A percentile compares a stretch with the other conserved stretches of the same genome.
Conservation (phyloP, 1,139 yeast genomes). For the Pneumocystis oryctolagi region DNA sequence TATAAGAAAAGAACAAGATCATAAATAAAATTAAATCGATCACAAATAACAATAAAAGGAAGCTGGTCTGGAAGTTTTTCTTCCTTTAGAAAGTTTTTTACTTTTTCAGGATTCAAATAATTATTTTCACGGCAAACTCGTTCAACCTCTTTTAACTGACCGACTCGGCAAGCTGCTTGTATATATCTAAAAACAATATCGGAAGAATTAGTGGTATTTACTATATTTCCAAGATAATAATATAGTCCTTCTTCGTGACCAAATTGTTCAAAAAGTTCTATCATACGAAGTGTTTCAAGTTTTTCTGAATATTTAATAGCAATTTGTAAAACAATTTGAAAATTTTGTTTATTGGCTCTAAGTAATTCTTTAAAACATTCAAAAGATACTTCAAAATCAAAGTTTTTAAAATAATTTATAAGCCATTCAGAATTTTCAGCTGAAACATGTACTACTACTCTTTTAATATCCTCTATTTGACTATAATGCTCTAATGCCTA, state of each 20-base stretch:
- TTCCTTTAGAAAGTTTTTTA: slow-evolving; percentile 90
- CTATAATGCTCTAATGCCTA: slow-evolving; percentile 84
- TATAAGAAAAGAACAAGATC: slow-evolving; percentile 84
- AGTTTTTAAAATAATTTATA: slow-evolving; percentile 79
- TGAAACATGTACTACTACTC: slow-evolving; percentile 80
- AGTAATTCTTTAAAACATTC: slow-evolving; percentile 79
- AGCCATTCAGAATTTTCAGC: slow-evolving; percentile 88
- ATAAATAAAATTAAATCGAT: slow-evolving; percentile 79
- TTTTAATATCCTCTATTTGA: slow-evolving; percentile 84
- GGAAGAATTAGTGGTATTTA: slow-evolving; percentile 82
- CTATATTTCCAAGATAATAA: slow-evolving; percentile 84
- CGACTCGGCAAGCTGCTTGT: slow-evolving; percentile 81
- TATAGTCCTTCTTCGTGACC: slow-evolving; percentile 86
- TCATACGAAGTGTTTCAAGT: slow-evolving; percentile 71
- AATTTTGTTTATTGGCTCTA: slow-evolving; percentile 66
- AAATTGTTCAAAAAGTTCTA: slow-evolving; percentile 84
- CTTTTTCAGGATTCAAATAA: slow-evolving; percentile 92
- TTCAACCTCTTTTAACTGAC: slow-evolving; percentile 87
- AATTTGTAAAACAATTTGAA: slow-evolving; percentile 89
- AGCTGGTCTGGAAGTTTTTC: slow-evolving; percentile 87
- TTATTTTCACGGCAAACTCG: slow-evolving; percentile 88
- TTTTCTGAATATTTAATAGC: slow-evolving; percentile 93
- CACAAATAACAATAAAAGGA: slow-evolving; percentile 92
- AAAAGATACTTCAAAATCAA: slow-evolving; percentile 85
- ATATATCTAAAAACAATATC: slow-evolving; percentile 93